These are phyloP conservation scores for Chalciporus piperatus DNA, from an alignment of 768 basidiomycete genomes.

Conservation along the genomic window DNA sequence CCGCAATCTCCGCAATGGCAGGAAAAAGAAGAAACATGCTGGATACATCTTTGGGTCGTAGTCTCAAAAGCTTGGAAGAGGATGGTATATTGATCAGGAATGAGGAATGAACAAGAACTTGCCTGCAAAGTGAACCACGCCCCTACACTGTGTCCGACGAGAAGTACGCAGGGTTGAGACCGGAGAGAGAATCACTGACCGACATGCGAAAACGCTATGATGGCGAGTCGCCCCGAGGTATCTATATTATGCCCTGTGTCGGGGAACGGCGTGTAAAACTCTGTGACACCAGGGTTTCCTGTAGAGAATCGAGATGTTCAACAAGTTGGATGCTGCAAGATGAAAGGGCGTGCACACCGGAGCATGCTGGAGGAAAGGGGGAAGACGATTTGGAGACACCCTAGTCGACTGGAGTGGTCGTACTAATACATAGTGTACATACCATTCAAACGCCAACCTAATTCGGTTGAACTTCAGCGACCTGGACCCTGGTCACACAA, in stretches of 20 bases:
- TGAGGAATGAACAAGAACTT: slow-evolving; percentile 11
- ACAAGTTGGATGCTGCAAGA: not conserved
- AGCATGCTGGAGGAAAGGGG: slow-evolving; percentile 17
- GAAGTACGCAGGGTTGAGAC: slow-evolving; percentile 18
- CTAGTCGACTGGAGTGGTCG: no score
- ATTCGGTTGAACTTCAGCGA: no score
- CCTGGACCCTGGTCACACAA: no score
- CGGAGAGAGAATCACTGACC: slow-evolving; percentile 43
- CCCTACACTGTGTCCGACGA: slow-evolving; percentile 71
- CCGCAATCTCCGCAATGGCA: slow-evolving; percentile 58
- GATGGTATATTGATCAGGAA: not conserved
- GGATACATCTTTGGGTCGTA: slow-evolving; percentile 35
- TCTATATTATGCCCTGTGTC: slow-evolving; percentile 42
- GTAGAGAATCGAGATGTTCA: no score
- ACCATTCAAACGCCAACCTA: no score
- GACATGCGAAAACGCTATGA: slow-evolving; percentile 62
- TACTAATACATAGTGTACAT: no score
- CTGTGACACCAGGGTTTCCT: slow-evolving; percentile 59
- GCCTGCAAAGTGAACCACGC: slow-evolving; percentile 67
- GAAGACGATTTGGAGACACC: not conserved
- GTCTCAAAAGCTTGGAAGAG: slow-evolving; percentile 50
- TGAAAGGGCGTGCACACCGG: slow-evolving; percentile 28
- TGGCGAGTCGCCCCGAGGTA: slow-evolving; percentile 39
- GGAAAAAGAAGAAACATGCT: slow-evolving; percentile 67
- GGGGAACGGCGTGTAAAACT: slow-evolving; percentile 69